Evolutionary conservation across 352 stramenopile species (phyloP).

Genomic region (Thraustochytrium striatum): DNA sequence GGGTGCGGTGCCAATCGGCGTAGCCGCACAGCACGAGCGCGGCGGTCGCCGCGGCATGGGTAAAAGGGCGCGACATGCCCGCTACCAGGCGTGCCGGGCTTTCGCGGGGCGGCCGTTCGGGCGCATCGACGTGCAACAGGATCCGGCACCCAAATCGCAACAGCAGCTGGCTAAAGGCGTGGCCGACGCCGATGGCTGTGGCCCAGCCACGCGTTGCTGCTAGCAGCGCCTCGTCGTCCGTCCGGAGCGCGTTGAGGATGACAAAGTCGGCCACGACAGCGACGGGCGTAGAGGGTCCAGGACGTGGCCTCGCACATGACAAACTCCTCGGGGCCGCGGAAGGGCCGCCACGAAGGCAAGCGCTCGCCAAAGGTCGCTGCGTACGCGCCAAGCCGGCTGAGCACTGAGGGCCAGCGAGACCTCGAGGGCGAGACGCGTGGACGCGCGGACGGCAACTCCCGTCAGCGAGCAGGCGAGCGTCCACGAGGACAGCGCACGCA

Average conservation of each 20-base stretch:
- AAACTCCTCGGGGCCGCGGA: constrained; percentile 7
- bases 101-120: not conserved
- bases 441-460: no score
- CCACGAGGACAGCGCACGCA: no score
- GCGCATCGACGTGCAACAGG: not conserved
- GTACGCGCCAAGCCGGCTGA: not conserved
- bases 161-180: constrained; percentile 13
- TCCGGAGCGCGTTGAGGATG: not conserved
- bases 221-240: not conserved
- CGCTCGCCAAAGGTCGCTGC: not conserved
- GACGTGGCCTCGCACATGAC: constrained; percentile 42
- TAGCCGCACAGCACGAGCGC: not conserved
- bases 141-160: constrained; percentile 5
- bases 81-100: not conserved
- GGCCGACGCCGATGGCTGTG: not conserved
- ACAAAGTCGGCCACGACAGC: not conserved
- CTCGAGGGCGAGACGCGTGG: no score
- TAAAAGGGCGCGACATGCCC: not conserved
- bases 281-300: constrained; percentile 23
- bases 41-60: not conserved
- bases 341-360: not conserved
- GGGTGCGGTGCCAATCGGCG: not conserved
- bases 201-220: not conserved
- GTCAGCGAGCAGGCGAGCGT: no score
- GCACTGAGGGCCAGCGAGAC: not conserved